Conservation (phyloP, 805 yeast species). For the Saccharomycopsis sp. region DNA sequence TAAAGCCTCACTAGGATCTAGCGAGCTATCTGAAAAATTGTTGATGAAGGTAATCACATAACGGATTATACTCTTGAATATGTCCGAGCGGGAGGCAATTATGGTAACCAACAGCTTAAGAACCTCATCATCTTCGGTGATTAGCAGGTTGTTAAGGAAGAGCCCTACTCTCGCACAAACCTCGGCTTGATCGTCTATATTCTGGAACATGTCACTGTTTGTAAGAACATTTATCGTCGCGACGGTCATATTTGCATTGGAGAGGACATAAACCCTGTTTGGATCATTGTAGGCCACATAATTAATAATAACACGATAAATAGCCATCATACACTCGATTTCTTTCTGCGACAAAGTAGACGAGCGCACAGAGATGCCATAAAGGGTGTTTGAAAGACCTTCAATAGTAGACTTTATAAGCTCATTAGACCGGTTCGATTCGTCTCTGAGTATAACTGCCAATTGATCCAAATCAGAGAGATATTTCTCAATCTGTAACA, state of each 20-base stretch:
- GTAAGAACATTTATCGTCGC: not conserved
- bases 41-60: not conserved
- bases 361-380: not conserved
- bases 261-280: conserved; percentile 6
- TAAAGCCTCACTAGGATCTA: too few species aligned
- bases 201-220: not conserved
- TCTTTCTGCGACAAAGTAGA: not conserved
- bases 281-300: conserved; percentile 15
- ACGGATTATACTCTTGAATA: not conserved
- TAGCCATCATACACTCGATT: not conserved
- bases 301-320: conserved; percentile 16
- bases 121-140: not conserved
- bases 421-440: not conserved
- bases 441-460: not conserved
- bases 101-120: not conserved
- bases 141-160: not conserved
- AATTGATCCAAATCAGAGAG: not conserved
- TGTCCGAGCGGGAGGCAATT: not conserved
- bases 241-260: not conserved
- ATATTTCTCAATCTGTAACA: not conserved
- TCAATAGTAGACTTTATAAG: not conserved
- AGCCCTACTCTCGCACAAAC: not conserved
- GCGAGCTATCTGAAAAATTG: too few species aligned
- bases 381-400: not conserved
- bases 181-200: not conserved